phyloP scores from a whole-genome alignment of 345 rosid genomes.

The Aquilaria sinensis region DNA sequence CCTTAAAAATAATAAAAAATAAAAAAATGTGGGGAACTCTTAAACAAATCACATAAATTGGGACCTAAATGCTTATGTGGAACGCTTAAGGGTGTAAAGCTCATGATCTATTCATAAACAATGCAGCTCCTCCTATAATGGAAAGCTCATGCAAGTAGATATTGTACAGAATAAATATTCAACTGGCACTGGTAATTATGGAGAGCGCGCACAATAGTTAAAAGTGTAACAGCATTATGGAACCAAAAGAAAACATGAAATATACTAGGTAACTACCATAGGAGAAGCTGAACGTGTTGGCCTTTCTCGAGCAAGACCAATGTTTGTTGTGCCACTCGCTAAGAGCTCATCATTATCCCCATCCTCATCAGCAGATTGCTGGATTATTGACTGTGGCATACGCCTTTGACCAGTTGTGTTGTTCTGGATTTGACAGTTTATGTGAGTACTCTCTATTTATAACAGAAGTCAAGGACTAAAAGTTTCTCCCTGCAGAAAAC shows the following conservation, averaged over 20 bases:
- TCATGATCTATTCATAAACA: too few relatives aligned
- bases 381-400: constrained; percentile 14
- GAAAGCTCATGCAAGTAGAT: not conserved
- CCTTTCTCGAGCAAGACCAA: constrained; percentile 52
- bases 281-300: constrained; percentile 37
- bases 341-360: constrained; percentile 23
- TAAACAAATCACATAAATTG: too few relatives aligned
- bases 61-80: too few relatives aligned
- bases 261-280: constrained; percentile 24
- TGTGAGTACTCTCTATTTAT: not conserved
- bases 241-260: too few relatives aligned
- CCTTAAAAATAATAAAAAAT: too few relatives aligned
- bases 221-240: too few relatives aligned
- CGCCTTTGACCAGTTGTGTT: constrained; percentile 29
- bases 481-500: too few relatives aligned
- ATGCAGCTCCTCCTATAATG: too few relatives aligned
- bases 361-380: constrained; percentile 26
- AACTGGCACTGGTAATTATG: not conserved
- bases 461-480: too few relatives aligned
- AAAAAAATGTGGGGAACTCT: too few relatives aligned
- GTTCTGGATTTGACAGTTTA: constrained; percentile 26
- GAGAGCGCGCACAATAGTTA: too few relatives aligned
- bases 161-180: not conserved
- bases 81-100: too few relatives aligned
- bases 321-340: constrained; percentile 27